These are phyloP conservation scores for Spencermartinsiella europaea DNA, from an alignment of 805 yeast species.

Conservation along the genomic window DNA sequence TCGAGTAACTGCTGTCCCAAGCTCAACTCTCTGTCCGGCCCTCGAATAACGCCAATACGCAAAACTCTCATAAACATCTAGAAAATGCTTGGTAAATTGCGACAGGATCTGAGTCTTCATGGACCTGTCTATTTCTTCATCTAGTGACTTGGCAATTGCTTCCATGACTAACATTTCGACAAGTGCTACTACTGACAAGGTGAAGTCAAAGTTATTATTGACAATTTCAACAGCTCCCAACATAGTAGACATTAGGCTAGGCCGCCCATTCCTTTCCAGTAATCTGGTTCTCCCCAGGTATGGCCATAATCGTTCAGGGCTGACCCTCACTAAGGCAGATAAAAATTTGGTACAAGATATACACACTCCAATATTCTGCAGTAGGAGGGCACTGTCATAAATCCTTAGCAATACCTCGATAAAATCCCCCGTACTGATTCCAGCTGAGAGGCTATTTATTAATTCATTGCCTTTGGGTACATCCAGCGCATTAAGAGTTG, in stretches of 20 bases:
- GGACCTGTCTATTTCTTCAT: slow-evolving; percentile 33
- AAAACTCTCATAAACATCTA: slow-evolving; percentile 72
- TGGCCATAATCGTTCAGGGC: slow-evolving; percentile 73
- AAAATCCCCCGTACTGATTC: slow-evolving; percentile 50
- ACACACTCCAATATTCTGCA: slow-evolving; percentile 44
- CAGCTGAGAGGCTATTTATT: slow-evolving; percentile 38
- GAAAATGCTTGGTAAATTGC: slow-evolving; percentile 48
- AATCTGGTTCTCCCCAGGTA: slow-evolving; percentile 63
- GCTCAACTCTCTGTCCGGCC: slow-evolving; percentile 51
- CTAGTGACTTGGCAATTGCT: slow-evolving; percentile 32
- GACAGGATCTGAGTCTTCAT: slow-evolving; percentile 52
- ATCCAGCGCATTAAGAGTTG: slow-evolving; percentile 39
- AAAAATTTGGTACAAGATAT: slow-evolving; percentile 47
- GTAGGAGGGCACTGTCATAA: slow-evolving; percentile 63
- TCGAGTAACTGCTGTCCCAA: slow-evolving; percentile 52
- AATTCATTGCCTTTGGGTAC: slow-evolving; percentile 39
- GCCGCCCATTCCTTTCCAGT: slow-evolving; percentile 55
- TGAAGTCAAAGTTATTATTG: slow-evolving; percentile 59
- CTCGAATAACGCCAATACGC: slow-evolving; percentile 60
- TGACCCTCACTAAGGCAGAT: slow-evolving; percentile 41
- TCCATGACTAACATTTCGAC: slow-evolving; percentile 49
- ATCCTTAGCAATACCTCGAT: slow-evolving; percentile 57
- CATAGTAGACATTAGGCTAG: slow-evolving; percentile 56
- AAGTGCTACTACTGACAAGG: slow-evolving; percentile 54
- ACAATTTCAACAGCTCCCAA: slow-evolving; percentile 71